Evolutionary conservation across 345 rosid genomes (phyloP).

Genomic region (Boechera stricta): DNA sequence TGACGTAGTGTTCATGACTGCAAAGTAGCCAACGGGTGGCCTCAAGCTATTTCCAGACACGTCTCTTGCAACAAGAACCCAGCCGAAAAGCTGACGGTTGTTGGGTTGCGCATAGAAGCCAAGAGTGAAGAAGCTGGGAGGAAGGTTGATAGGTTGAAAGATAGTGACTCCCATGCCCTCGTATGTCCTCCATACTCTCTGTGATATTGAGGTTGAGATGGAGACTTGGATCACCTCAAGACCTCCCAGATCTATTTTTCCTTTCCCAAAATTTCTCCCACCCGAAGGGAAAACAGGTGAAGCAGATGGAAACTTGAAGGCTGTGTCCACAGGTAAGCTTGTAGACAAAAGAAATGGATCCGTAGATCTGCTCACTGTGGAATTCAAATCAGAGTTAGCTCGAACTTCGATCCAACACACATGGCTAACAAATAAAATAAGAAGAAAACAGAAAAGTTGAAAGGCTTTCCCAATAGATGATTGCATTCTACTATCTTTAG

Average conservation of each 20-base stretch:
- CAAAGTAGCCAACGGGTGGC: constrained; percentile 68
- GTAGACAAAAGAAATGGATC: neutral
- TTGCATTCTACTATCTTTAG: constrained; percentile 32
- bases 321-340: constrained; percentile 52
- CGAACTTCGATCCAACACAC: constrained; percentile 24
- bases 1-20: constrained; percentile 60
- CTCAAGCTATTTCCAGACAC: constrained; percentile 37
- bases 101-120: constrained; percentile 74
- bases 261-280: constrained; percentile 55
- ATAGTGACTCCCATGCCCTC: constrained; percentile 65
- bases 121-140: constrained; percentile 56
- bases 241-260: constrained; percentile 69
- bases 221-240: constrained; percentile 63
- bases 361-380: constrained; percentile 21
- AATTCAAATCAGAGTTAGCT: neutral
- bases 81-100: constrained; percentile 55
- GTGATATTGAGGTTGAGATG: constrained; percentile 46
- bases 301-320: constrained; percentile 65
- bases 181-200: constrained; percentile 55
- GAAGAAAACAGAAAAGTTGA: constrained; percentile 12
- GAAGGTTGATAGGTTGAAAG: constrained; percentile 55
- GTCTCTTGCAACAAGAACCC: constrained; percentile 71
- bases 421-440: constrained; percentile 30
- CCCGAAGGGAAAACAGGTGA: constrained; percentile 46
- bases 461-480: constrained; percentile 14